Evolutionary conservation across 192 early-diverging fungal genomes (phyloP).

Genomic region (Gorgonomyces haynaldii): DNA sequence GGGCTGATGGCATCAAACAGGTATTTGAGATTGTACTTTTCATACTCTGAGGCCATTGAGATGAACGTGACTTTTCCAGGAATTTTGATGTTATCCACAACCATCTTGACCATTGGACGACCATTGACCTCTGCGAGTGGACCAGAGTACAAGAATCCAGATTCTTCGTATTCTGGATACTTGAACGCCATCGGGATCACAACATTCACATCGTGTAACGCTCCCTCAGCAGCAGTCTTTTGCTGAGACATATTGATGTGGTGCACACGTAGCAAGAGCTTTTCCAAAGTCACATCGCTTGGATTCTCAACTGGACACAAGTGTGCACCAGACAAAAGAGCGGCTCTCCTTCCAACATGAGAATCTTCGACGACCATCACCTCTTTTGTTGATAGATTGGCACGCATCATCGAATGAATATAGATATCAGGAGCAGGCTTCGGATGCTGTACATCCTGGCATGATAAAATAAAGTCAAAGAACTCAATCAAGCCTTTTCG

Average conservation of each 20-base stretch:
- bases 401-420: neutral
- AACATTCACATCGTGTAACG: neutral
- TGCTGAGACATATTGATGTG: neutral
- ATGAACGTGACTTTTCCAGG: conserved; percentile 3
- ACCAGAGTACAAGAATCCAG: neutral
- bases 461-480: conserved; percentile 6
- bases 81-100: conserved; percentile 4
- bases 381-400: conserved; percentile 1
- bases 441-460: conserved; percentile 7
- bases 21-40: conserved; percentile 2
- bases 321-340: conserved; percentile 7
- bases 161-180: neutral
- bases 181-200: neutral
- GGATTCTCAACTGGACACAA: neutral
- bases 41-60: neutral
- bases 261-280: neutral
- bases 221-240: neutral
- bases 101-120: neutral
- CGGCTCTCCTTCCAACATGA: conserved; percentile 8
- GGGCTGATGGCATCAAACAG: neutral
- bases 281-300: neutral
- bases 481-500: conserved; percentile 1
- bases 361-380: conserved; percentile 7
- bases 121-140: conserved; percentile 2
- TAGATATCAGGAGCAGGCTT: conserved; percentile 5